phyloP scores from a whole-genome alignment of 2,329 filamentous ascomycete species.

The Colletotrichum filicis region DNA sequence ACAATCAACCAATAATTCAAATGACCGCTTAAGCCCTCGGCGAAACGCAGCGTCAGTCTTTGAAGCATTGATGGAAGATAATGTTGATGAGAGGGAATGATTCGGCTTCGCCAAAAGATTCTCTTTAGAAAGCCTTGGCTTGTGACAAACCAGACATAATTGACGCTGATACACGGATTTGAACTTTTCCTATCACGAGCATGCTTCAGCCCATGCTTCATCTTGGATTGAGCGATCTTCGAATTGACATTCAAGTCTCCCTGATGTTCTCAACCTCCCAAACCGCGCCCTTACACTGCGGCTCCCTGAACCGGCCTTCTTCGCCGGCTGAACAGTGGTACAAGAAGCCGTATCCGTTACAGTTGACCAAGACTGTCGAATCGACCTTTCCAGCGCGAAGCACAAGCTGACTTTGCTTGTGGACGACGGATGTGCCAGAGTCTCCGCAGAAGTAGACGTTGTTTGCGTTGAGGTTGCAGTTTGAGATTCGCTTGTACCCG shows the following conservation, averaged over 20 bases:
- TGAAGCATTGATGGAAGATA: too few species aligned
- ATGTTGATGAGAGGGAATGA: too few species aligned
- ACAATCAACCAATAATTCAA: too few species aligned
- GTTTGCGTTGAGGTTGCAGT: not conserved
- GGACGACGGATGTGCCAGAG: not conserved
- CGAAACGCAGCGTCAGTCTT: too few species aligned
- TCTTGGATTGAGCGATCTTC: too few species aligned
- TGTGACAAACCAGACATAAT: too few species aligned
- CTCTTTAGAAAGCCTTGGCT: too few species aligned
- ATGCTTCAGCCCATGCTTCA: too few species aligned
- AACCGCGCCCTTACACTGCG: not conserved
- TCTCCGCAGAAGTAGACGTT: not conserved
- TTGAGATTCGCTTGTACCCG: not conserved
- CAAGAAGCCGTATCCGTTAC: not conserved
- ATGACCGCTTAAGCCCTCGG: too few species aligned
- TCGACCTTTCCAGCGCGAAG: not conserved
- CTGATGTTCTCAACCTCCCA: conserved; percentile 1
- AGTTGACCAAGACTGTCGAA: not conserved
- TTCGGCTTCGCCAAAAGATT: too few species aligned
- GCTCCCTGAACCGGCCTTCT: not conserved
- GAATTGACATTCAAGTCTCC: not conserved
- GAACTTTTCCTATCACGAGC: too few species aligned
- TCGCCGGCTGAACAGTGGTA: not conserved
- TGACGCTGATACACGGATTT: too few species aligned
- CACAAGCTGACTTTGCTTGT: conserved; percentile 4